Base-by-base conservation (phyloP, 257 asterid genomes). In the Agastache rugosa region DNA sequence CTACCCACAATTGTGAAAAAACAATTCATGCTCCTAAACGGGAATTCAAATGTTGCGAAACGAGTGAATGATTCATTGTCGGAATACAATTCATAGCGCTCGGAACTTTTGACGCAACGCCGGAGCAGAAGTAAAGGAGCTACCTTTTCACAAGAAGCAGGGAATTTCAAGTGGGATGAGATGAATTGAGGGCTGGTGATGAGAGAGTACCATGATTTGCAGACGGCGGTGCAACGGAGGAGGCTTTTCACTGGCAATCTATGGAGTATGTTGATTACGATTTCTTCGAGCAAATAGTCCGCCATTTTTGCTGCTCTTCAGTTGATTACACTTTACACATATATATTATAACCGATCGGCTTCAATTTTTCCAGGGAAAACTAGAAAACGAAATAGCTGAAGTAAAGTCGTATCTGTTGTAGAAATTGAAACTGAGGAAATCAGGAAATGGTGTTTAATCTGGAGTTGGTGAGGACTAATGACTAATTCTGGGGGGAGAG, bases 181-280 rank as follows among this genome's bases (percentile, higher is more conserved):
- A 82, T 78, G 61, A 86, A 86, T 16, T 51, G 59, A 14, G 85
- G 67, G 59, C 65, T 71, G 53, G 75, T 82, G 80, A 86, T 84
- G 8, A 84, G 78, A 47, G 75, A 47, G 70, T 80, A 60, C 91
- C 91, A 86, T 74, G 86, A 80, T 78, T 77, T 84, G 81, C 73
- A 84, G 67, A 86, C 88, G 80, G 69, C 37, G 75, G 82, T 80
- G 85, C 82, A 86, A 14, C 87, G 84, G 72, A 86, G 63, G 42
- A 86, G 78, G 79, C 76, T 11, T 29, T 78, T 78, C 5, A 59
- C 67, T 9, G 87, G 84, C 80, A 86, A 15, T 35, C 87, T 74
- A 1, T 66, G 80, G 78, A 86, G 87, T 62, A 86, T 74, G 71
- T 80, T 75, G 83, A 76, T 67, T 53, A 76, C n/a, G 78, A 86